Conservation (phyloP, 192 early-diverging fungal species). For the Piromyces sp. region DNA sequence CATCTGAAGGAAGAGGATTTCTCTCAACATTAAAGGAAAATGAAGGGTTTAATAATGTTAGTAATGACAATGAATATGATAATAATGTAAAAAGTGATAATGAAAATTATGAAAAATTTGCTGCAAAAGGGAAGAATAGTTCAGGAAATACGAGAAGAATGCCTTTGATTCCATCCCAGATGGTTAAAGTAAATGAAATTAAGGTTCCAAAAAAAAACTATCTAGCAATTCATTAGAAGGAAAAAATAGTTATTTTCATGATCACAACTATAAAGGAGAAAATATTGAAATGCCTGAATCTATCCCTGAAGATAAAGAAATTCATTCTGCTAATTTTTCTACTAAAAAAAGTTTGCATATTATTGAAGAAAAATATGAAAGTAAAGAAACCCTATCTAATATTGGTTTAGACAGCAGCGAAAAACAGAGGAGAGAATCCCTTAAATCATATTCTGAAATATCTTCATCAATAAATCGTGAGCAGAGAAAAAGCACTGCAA, state of each 20-base stretch:
- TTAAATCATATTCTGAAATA: neutral
- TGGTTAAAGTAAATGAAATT: neutral
- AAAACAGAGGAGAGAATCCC: neutral
- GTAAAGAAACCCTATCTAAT: neutral
- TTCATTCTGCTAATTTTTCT: too few species aligned
- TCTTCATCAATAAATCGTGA: neutral
- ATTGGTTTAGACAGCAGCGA: neutral
- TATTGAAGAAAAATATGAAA: neutral
- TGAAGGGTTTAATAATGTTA: neutral
- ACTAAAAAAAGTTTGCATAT: neutral
- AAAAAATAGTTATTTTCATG: too few species aligned
- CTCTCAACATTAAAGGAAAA: neutral
- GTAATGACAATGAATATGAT: neutral
- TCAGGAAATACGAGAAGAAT: neutral
- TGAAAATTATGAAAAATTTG: neutral
- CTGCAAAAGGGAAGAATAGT: neutral
- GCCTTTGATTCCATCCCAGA: neutral
- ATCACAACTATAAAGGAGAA: too few species aligned
- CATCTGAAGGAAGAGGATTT: too few species aligned
- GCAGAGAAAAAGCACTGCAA: neutral
- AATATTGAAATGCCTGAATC: too few species aligned
- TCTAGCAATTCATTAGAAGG: too few species aligned
- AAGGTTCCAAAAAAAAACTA: neutral
- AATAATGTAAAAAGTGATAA: neutral
- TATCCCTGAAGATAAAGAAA: too few species aligned